Conservation (phyloP, 106 monocot species). For the Amphibolis antarctica region DNA sequence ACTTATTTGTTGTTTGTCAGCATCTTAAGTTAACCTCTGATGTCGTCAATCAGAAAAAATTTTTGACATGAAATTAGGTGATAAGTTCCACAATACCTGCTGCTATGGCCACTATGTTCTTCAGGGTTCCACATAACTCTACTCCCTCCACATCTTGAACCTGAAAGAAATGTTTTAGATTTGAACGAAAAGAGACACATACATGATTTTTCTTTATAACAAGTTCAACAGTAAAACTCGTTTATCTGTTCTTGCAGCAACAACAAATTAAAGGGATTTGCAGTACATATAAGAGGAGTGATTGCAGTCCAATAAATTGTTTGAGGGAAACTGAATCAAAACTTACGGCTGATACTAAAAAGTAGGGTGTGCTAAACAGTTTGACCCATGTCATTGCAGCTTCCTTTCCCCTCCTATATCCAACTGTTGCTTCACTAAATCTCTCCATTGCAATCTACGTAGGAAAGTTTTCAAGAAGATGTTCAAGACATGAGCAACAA, state of each 20-base stretch:
- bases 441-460: constrained; percentile 78
- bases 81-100: constrained; percentile 38
- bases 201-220: no score
- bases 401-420: constrained; percentile 51
- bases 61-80: background rate
- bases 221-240: no score
- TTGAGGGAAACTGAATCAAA: no score
- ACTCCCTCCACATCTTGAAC: constrained; percentile 89
- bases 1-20: constrained; percentile 4
- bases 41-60: background rate
- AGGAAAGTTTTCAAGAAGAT: background rate
- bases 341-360: constrained; percentile 77
- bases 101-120: constrained; percentile 87
- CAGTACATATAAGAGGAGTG: no score
- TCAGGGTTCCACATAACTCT: constrained; percentile 83
- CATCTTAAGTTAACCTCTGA: background rate
- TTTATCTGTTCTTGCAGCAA: no score
- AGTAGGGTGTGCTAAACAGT: constrained; percentile 58
- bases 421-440: constrained; percentile 84
- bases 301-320: no score
- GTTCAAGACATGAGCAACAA: background rate
- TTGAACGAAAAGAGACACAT: no score
- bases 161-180: constrained; percentile 20
- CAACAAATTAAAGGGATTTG: no score
- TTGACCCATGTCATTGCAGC: constrained; percentile 61